A percentile compares a stretch with the other conserved stretches of the same genome.
Conservation (phyloP, 805 yeast genomes). For the Sugiyamaella floridensis region DNA sequence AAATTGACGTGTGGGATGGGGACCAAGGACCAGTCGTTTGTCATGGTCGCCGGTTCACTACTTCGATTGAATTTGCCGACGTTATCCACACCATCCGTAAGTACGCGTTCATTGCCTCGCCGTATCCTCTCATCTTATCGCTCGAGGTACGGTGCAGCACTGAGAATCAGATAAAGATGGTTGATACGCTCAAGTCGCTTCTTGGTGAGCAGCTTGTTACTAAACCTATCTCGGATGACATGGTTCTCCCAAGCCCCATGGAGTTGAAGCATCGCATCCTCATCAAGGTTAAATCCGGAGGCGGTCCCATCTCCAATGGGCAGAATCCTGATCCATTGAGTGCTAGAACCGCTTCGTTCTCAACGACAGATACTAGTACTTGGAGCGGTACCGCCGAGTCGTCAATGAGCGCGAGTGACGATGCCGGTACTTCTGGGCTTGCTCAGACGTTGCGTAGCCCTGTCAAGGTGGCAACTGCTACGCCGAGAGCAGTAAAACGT, state of each 20-base stretch:
- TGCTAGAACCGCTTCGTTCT: not conserved
- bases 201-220: conserved; percentile 54
- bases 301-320: conserved; percentile 6
- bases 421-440: not conserved
- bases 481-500: not conserved
- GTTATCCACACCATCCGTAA: conserved; percentile 70
- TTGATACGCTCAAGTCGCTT: conserved; percentile 43
- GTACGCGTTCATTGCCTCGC: conserved; percentile 83
- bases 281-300: conserved; percentile 67
- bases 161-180: conserved; percentile 59
- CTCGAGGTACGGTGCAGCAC: conserved; percentile 74
- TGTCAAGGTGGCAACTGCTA: not conserved
- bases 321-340: not conserved
- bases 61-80: conserved; percentile 58
- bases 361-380: conserved; percentile 31
- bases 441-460: not conserved
- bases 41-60: conserved; percentile 82
- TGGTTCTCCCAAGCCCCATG: conserved; percentile 61
- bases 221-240: conserved; percentile 31
- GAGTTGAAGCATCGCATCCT: conserved; percentile 64
- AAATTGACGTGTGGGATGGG: conserved; percentile 92
- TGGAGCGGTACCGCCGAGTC: conserved; percentile 3
- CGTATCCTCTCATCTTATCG: conserved; percentile 79
- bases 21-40: conserved; percentile 75
- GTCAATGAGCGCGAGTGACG: conserved; percentile 5